Base-by-base conservation (phyloP, 78 protist genomes). In the Dictyostelium firmibasis region DNA sequence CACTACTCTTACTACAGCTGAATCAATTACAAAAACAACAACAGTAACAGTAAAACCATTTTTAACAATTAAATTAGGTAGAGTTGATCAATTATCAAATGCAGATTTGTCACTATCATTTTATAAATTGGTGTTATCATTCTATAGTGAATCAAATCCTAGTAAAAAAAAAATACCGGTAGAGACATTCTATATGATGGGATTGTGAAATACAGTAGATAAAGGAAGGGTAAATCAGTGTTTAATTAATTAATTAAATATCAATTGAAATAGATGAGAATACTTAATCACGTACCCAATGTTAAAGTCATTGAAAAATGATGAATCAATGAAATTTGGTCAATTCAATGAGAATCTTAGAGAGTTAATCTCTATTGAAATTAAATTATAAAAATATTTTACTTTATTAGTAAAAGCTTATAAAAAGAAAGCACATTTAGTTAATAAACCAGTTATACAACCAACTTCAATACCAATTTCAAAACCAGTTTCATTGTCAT, bases 101-200 rank as follows among this genome's bases (percentile, higher is more conserved):
- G n/a, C 29, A 1, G 84, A 79, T 16, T 69, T 81, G 27, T 27
- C 64, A 1, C 8, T 86, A 25, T 69, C 47, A 41, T 79, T 78
- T 31, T 95, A 84, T 53, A 57, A 77, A 44, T 57, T 97, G 36
- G 86, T 95, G 29, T 43, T 25, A 25, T 41, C 16, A 23, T 9
- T 96, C 5, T 86, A 85, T 43, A 23, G 74, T 8, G 95, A 92
- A 10, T 50, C 84, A 29, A 11, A 25, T 35, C 29, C 86, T 33
- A 43, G 72, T 29, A 25, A 25, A 25, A 50, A 82, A 43, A 74
- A 89, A 7, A 97, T 31, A 16, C 92, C 62, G 57, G 62, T 95
- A 50, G 95, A 97, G 53, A 38, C 87, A 20, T 91, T 91, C 1
- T 92, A 93, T 44, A 78, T 97, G 96, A 47, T 91, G 53, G 98